Evolutionary conservation across 148 eudicot species (phyloP), one percentile per base, ranked within the genome.

Genomic region (Chenopodium berlandieri): DNA sequence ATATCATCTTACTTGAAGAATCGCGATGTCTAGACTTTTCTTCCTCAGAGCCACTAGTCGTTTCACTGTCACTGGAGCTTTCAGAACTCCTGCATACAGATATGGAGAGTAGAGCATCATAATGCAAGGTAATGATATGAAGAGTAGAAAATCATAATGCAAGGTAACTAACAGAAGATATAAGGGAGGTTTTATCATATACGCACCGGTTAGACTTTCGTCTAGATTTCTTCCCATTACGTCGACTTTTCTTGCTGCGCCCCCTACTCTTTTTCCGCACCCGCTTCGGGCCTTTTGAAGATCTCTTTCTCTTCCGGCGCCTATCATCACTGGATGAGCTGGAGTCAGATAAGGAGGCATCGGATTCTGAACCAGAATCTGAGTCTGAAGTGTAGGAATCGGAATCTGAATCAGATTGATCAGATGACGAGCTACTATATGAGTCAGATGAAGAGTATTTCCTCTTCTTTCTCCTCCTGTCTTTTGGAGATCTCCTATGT

Each of bases 371-470:
- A 79, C 88, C 85, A 27, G 97, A 87, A 62, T 81, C 85, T 5
- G 94, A 94, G 80, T 88, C 91, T 78, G 88, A 85, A 46, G 78
- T 34, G 48, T 75, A 17, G 89, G 89, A 89, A 77, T 79, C 84
- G 1, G 89, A 82, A 72, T 86, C 85, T 47, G 91, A 88, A 32
- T 76, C 66, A 52, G 84, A 82, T 23, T 82, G 20, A 67, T 46
- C 79, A 0, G 82, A 78, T 37, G 37, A 82, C 37, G 86, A 79
- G 75, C 83, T 85, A 85, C 90, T 89, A 72, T 84, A 84, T 54
- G 98, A 94, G 72, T 94, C 97, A 44, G 98, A 93, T 76, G 99
- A 94, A 78, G 94, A 90, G 88, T 89, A 85, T 84, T 91, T 88
- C 86, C 88, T 90, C 77, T 91, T 90, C 85, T 89, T 95, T 75